Percentiles rank a stretch among this genome's conserved stretches.
phyloP scores from a whole-genome alignment of 148 eudicot genomes.

The Amaranthus hypochondriacus region DNA sequence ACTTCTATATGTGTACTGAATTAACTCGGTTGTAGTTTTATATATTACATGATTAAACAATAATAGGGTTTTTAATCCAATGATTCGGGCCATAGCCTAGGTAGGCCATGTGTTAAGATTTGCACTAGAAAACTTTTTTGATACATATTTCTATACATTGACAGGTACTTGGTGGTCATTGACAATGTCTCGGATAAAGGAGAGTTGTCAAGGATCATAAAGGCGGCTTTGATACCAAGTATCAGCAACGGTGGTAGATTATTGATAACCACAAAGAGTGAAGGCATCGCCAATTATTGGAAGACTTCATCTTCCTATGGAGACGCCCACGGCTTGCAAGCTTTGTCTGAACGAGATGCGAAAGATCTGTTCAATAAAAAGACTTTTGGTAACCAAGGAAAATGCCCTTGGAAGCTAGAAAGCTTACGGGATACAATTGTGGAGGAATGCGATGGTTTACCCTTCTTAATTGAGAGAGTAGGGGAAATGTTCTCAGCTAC shows the following conservation, averaged over 20 bases:
- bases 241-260: background rate
- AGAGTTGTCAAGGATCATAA: background rate
- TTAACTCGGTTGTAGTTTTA: no score
- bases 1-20: no score
- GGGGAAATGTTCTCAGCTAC: conserved; percentile 2
- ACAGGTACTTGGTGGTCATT: conserved; percentile 8
- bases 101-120: no score
- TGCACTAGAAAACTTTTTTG: no score
- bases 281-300: conserved; percentile 11
- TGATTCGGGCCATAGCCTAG: no score
- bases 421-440: conserved; percentile 4
- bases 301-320: background rate
- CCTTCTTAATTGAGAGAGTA: conserved; percentile 1
- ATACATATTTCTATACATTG: background rate
- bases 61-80: no score
- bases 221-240: conserved; percentile 3
- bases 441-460: conserved; percentile 12
- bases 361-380: conserved; percentile 4
- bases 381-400: conserved; percentile 6
- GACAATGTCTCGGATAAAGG: conserved; percentile 10
- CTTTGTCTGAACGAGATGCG: background rate
- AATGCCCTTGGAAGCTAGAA: conserved; percentile 6
- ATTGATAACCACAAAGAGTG: background rate
- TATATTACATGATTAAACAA: no score
- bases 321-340: background rate